Base-by-base conservation (phyloP, 2,329 filamentous ascomycete genomes). In the Sarocladium strictum region DNA sequence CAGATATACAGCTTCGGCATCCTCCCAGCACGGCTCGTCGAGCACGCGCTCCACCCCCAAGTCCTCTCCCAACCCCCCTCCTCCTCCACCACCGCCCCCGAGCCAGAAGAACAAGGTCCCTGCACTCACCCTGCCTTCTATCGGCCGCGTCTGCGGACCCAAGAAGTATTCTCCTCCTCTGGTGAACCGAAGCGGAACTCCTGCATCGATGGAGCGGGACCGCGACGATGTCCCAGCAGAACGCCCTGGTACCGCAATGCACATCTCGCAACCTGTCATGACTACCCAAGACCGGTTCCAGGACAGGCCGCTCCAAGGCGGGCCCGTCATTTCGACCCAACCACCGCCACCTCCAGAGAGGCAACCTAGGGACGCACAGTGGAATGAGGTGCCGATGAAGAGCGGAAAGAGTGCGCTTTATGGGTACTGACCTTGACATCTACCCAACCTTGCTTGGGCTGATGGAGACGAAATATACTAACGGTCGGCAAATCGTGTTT, bases 91-190 rank as follows among this genome's bases (percentile, higher is more conserved):
- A 1, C 61, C 67, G 2, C 52, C 62, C 2, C 53, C 54, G 3
- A 60, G 59, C 19, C 23, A 32, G 2, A 51, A 57, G 3, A 32
- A 61, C 2, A 67, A 59, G 29, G 64, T 73, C 1, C 69, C 72
- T 0, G 65, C 66, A 0, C 61, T 77, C 7, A 51, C 60, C 0
- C 62, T 74, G 1, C 71, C 74, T 0, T 72, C 73, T 0, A 57
- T 75, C 1, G 65, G 65, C 2, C 71, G 70, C 23, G 61, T 76
- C 0, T 62, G 67, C 0, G 61, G 73, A 11, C 71, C 76, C 0
- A 76, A 71, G 60, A 71, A 72, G 58, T 72, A 75, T 59, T 56
- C 61, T 1, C 72, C 75, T 1, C 73, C 72, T 0, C 58, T 60
- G 14, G 66, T 76, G 15, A 61, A 58, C 3, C 32, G 50, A 3